Evolutionary conservation across 176 grass and related monocot genomes (phyloP).

Genomic region (Phoenix roebelenii): DNA sequence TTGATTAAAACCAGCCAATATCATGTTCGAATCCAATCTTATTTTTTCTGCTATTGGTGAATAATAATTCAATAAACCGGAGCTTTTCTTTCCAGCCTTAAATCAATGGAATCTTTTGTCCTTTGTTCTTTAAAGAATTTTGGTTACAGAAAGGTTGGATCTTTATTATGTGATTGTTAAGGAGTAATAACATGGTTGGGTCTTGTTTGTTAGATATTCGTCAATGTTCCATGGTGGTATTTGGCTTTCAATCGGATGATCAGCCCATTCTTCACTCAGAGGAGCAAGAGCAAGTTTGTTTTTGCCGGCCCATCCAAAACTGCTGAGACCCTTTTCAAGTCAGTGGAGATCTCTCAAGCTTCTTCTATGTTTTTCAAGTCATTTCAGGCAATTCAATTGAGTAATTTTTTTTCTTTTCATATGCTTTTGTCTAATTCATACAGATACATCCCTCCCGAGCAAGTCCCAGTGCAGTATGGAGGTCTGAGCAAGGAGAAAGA

Average conservation of each 20-base stretch:
- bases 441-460: not conserved
- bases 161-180: no score
- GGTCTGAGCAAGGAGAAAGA: constrained; percentile 7
- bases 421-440: not conserved
- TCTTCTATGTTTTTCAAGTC: no score
- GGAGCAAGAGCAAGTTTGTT: constrained; percentile 12
- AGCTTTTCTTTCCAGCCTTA: no score
- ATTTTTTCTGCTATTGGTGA: no score
- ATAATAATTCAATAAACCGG: no score
- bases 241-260: constrained; percentile 6
- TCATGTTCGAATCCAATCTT: no score
- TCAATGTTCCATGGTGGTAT: constrained; percentile 13
- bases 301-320: not conserved
- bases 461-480: not conserved
- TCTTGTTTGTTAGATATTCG: not conserved
- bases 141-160: not conserved
- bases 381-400: no score
- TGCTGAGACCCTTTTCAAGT: constrained; percentile 6
- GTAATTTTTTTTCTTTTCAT: no score
- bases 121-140: not conserved
- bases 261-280: constrained; percentile 9
- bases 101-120: no score
- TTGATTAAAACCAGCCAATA: no score
- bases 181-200: no score
- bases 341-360: no score